Evolutionary conservation across 2,329 filamentous ascomycete species (phyloP), one percentile per base, ranked within the genome.

Genomic region (Sclerotinia minor): DNA sequence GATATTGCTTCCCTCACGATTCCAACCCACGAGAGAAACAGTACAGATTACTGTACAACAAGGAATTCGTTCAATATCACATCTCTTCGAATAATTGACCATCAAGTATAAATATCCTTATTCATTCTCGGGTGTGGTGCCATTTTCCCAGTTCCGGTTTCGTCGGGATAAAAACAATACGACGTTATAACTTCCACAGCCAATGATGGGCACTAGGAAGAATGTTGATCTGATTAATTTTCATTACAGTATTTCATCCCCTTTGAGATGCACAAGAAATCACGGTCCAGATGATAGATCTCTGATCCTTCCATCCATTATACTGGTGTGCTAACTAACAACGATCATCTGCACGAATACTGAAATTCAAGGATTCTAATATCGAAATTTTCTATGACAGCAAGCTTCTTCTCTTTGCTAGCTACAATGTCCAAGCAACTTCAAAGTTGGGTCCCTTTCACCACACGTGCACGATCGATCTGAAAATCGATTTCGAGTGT

Each of bases 141-240:
- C 41, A 60, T 60, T 26, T n/a, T n/a, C 17, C 17, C 11, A 24
- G 9, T 26, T 57, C n/a, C 58, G 58, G 44, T 26, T 59, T 47
- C 58, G 47, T 32, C 44, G 58, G 58, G 44, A 49, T 24, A 60
- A 26, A 26, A 47, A 35, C 58, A 60, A 60, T 35, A 60, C 58
- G 21, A 49, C 44, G 19, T 49, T 32, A 29, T n/a, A 26, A 24
- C 44, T 35, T 60, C 6, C 21, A 49, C 13, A 49, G 17, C 44
- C 58, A 60, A 60, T 35, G 7, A 60, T 32, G 24, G 35, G 26
- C 24, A n/a, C 9, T 44, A 35, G 58, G 13, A 35, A 35, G 58
- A 60, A 60, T 35, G 58, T 35, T 35, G 21, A 47, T 60, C 44
- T 60, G 41, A 60, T 29, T 49, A 17, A 32, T 49, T 13, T n/a